Conservation (phyloP, 139 green algal species). For the Micractinium conductrix region DNA sequence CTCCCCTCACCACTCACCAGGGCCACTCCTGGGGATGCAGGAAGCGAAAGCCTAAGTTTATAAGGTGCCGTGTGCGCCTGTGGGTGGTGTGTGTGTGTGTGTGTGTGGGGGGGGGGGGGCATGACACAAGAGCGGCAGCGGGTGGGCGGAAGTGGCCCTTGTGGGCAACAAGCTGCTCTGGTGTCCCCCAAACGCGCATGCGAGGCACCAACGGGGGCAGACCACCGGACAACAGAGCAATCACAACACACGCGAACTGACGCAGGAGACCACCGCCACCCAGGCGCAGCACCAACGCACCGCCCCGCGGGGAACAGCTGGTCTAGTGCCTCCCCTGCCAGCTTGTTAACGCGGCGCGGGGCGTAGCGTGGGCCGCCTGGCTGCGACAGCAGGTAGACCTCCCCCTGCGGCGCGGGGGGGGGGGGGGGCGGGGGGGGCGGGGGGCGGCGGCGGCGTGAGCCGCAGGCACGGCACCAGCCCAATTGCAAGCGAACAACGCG, state of each 20-base stretch:
- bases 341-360: slow-evolving; percentile 62
- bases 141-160: no score
- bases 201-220: not conserved
- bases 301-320: slow-evolving; percentile 72
- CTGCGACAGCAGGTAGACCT: slow-evolving; percentile 78
- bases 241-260: not conserved
- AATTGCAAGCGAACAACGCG: no score
- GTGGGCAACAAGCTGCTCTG: no score
- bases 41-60: slow-evolving; percentile 64
- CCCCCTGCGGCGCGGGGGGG: slow-evolving; percentile 43
- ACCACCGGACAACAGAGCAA: not conserved
- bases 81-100: not conserved
- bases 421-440: not conserved
- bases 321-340: slow-evolving; percentile 58
- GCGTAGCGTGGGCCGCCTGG: slow-evolving; percentile 77
- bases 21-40: slow-evolving; percentile 70
- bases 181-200: no score
- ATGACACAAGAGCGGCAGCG: no score
- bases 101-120: not conserved
- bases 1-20: no score
- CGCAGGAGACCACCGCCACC: no score
- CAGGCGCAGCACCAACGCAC: not conserved
- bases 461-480: no score
- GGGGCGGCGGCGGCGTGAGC: no score
- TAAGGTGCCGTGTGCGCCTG: slow-evolving; percentile 56